Base-by-base conservation (phyloP, 1,284 basidiomycete species). In the Cutaneotrichosporon cavernicola region DNA sequence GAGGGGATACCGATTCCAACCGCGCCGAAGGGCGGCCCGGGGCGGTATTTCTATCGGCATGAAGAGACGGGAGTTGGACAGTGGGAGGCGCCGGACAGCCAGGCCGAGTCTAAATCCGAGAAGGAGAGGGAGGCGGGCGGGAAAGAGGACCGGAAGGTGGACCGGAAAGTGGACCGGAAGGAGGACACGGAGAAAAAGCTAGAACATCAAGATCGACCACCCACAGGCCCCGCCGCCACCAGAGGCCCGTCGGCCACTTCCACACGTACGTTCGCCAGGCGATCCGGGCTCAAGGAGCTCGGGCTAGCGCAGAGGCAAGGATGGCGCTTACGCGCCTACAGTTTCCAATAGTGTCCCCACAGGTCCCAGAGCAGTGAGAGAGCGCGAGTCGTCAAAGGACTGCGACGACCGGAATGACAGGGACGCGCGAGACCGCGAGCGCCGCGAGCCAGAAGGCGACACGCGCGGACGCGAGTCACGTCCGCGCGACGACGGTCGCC, bases 261-360 rank as follows among this genome's bases (percentile, higher is more conserved):
- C 22, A 53, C 51, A 34, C 51, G 51, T 53, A 53, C 51, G 51
- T 53, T 34, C 49, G 49, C 22, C 26, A 22, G 26, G 22, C 22
- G 49, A 26, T 13, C 49, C 49, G 49, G 49, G 49, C 49, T 50
- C 26, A 22, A 26, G 22, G 49, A 50, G 49, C 49, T 50, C 26
- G 49, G 49, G 49, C 13, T 50, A 46, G 43, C 43, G 43, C 43
- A 46, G 18, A 46, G 43, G n/a, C 51, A 31, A 32, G 51, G 51
- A 34, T 53, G 51, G 51, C 51, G 51, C 51, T 53, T 31, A 53
- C 51, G 51, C 51, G 51, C 51, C 51, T 34, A 16, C 30, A 34
- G 30, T 18, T 31, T 53, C 51, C 51, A 34, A 6, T 22, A 30
- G 22, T 16, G 49, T 22, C 13, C 51, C 51, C 30, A 53, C 51